Evolutionary conservation across 192 early-diverging fungal genomes (phyloP).

Genomic region (Pecoramyces ruminantium): DNA sequence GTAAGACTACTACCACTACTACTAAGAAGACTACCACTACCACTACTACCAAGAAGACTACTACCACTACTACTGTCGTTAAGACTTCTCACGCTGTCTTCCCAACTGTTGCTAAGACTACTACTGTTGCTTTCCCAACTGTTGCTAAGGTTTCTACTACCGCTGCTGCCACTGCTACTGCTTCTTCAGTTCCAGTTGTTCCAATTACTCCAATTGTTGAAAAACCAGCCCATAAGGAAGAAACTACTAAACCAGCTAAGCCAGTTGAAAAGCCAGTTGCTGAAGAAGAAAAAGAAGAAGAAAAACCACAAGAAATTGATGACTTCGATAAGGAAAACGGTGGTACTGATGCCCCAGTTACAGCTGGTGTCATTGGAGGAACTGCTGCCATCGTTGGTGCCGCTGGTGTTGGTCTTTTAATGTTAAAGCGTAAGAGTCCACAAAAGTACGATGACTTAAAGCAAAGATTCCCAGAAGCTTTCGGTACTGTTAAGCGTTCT

Average conservation of each 20-base stretch:
- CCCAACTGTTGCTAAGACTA: neutral
- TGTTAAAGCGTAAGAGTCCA: neutral
- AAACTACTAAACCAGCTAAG: too few species aligned
- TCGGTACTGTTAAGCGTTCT: neutral
- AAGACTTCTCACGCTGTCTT: neutral
- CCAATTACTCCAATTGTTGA: neutral
- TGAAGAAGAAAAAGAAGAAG: too few species aligned
- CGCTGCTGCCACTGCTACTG: too few species aligned
- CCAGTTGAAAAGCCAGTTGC: too few species aligned
- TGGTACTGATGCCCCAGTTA: too few species aligned
- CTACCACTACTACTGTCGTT: neutral
- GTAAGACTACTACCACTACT: too few species aligned
- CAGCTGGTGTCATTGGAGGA: neutral
- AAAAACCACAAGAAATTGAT: too few species aligned
- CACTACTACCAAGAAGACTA: too few species aligned
- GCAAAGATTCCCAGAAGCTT: neutral
- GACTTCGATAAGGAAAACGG: too few species aligned
- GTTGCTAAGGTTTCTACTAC: neutral
- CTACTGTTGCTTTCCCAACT: neutral
- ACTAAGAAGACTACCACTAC: neutral
- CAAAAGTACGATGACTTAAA: neutral
- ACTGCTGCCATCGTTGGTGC: neutral
- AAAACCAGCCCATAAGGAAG: too few species aligned
- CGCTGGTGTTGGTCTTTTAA: neutral
- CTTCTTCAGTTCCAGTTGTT: neutral